Percentiles rank a stretch among this genome's conserved stretches.
phyloP scores from a whole-genome alignment of 345 rosid species.

The Stellera chamaejasme region DNA sequence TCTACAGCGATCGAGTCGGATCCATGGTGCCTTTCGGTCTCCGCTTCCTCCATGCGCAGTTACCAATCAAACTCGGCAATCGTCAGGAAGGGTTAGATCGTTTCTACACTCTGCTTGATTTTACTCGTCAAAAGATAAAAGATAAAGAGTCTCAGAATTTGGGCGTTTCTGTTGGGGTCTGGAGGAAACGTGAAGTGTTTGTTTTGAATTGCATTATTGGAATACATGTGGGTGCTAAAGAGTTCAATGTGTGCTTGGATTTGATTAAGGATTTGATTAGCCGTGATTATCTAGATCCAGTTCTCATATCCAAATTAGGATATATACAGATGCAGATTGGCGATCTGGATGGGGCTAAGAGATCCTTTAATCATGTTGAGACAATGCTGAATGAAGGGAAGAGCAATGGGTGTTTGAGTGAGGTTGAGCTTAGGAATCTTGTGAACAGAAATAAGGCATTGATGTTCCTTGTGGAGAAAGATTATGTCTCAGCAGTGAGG shows the following conservation, averaged over 20 bases:
- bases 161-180: constrained; percentile 32
- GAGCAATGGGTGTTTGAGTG: constrained; percentile 24
- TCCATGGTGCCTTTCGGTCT: constrained; percentile 92
- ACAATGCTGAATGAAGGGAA: constrained; percentile 32
- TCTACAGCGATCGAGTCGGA: constrained; percentile 59
- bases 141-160: constrained; percentile 19
- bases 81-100: constrained; percentile 75
- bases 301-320: constrained; percentile 68
- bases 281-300: constrained; percentile 43
- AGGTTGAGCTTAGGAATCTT: constrained; percentile 56
- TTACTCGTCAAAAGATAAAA: constrained; percentile 37
- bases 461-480: constrained; percentile 81
- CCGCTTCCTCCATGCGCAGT: constrained; percentile 71
- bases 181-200: constrained; percentile 66
- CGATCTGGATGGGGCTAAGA: constrained; percentile 70
- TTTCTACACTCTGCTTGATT: constrained; percentile 56
- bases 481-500: constrained; percentile 81
- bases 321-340: constrained; percentile 89
- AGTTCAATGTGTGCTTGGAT: constrained; percentile 57
- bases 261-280: constrained; percentile 44
- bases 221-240: constrained; percentile 64
- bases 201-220: constrained; percentile 63
- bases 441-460: constrained; percentile 79
- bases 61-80: constrained; percentile 53
- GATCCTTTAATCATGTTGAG: constrained; percentile 49